A percentile compares a stretch with the other conserved stretches of the same genome.
These are phyloP conservation scores for Nephelium lappaceum DNA, from an alignment of 345 rosid species.

Conservation along the genomic window DNA sequence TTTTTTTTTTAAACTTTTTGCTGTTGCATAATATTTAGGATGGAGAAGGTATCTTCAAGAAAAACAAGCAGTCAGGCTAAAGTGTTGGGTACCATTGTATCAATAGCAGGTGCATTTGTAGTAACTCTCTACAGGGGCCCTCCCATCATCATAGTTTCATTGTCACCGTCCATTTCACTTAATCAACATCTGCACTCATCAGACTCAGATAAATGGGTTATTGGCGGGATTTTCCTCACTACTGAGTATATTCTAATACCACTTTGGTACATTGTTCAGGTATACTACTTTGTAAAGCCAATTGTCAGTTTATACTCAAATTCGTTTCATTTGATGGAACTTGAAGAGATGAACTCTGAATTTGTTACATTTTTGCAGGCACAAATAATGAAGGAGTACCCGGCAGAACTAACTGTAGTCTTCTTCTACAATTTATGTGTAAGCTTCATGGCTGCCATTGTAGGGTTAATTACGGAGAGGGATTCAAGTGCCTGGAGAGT, in stretches of 20 bases:
- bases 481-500: constrained; percentile 65
- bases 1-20: not conserved
- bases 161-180: constrained; percentile 37
- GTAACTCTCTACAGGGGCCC: constrained; percentile 83
- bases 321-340: not conserved
- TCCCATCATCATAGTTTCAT: constrained; percentile 38
- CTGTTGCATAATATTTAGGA: constrained; percentile 37
- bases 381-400: constrained; percentile 85
- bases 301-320: not conserved
- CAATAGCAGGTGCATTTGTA: constrained; percentile 75
- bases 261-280: constrained; percentile 93
- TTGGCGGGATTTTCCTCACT: constrained; percentile 72
- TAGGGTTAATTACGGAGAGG: constrained; percentile 55
- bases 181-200: constrained; percentile 42
- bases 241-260: constrained; percentile 71
- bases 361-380: constrained; percentile 43
- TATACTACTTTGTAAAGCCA: constrained; percentile 16
- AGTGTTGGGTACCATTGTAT: constrained; percentile 71
- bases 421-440: constrained; percentile 76
- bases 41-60: constrained; percentile 66
- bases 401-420: constrained; percentile 78
- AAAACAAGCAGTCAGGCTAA: constrained; percentile 77
- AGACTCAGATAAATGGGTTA: constrained; percentile 56
- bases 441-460: constrained; percentile 58
- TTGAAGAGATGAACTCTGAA: not conserved